A percentile compares a stretch with the other conserved stretches of the same genome.
phyloP scores from a whole-genome alignment of 495 filamentous ascomycete species.

The Glutinoglossum americanum region DNA sequence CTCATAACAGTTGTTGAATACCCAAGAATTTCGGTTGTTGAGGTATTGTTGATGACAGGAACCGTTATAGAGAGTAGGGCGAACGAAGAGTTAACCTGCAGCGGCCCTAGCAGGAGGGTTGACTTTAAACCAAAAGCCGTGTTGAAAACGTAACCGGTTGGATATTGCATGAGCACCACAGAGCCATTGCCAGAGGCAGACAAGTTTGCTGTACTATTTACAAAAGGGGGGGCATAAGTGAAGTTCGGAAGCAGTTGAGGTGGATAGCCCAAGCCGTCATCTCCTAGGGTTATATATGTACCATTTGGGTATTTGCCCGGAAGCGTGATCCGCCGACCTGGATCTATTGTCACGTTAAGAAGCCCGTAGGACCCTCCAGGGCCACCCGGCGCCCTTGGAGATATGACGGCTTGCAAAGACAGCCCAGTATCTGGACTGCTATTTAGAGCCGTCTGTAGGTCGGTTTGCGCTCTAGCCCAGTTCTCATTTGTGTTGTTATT shows the following conservation, averaged over 20 bases:
- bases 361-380: conserved; percentile 21
- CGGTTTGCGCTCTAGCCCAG: conserved; percentile 31
- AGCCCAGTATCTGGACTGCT: conserved; percentile 26
- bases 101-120: conserved; percentile 44
- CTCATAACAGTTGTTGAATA: conserved; percentile 56
- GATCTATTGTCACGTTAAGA: conserved; percentile 35
- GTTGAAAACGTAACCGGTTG: conserved; percentile 29
- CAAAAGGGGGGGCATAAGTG: conserved; percentile 26
- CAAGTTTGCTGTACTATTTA: conserved; percentile 20
- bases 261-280: conserved; percentile 38
- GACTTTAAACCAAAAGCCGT: conserved; percentile 11
- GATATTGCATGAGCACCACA: conserved; percentile 7
- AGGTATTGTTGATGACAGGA: conserved; percentile 44
- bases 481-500: conserved; percentile 29
- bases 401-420: conserved; percentile 44
- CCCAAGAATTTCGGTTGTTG: conserved; percentile 36
- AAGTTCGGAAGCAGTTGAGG: conserved; percentile 51
- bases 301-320: conserved; percentile 38
- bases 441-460: conserved; percentile 38
- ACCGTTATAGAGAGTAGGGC: conserved; percentile 65
- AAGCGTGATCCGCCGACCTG: conserved; percentile 23
- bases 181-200: conserved; percentile 17
- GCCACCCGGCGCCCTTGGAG: conserved; percentile 39
- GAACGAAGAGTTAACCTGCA: conserved; percentile 41
- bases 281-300: conserved; percentile 31